Evolutionary conservation across 176 grass and related monocot species (phyloP).

Genomic region (Ensete ventricosum): DNA sequence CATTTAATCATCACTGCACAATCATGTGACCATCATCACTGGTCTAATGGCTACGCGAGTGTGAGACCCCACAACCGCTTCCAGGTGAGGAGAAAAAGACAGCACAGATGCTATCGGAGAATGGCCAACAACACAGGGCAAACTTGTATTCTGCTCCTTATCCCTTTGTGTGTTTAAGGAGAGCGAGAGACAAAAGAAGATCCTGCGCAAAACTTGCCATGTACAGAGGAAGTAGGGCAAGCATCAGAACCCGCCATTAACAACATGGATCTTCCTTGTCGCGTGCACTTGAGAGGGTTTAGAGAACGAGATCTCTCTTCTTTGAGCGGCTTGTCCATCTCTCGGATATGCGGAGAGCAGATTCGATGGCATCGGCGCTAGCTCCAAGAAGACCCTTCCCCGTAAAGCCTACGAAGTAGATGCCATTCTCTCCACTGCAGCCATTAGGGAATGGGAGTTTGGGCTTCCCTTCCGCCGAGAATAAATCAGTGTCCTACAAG

Average conservation of each 20-base stretch:
- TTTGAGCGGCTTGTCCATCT: slow-evolving; percentile 28
- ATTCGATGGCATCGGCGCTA: slow-evolving; percentile 49
- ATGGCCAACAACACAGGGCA: too few species aligned
- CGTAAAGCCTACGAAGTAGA: slow-evolving; percentile 86
- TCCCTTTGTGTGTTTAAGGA: neutral
- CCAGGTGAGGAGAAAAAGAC: neutral
- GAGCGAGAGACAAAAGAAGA: slow-evolving; percentile 3
- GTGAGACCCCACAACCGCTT: too few species aligned
- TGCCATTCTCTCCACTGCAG: slow-evolving; percentile 58
- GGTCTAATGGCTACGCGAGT: neutral
- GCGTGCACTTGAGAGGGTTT: neutral
- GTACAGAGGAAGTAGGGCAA: neutral
- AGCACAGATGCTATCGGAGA: neutral
- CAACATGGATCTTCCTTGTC: neutral
- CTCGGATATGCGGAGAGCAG: slow-evolving; percentile 64
- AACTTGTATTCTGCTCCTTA: neutral
- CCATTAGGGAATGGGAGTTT: slow-evolving; percentile 33
- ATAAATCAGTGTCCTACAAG: slow-evolving; percentile 41
- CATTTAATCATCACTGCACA: slow-evolving; percentile 6
- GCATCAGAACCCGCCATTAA: neutral
- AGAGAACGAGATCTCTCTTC: neutral
- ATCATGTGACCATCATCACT: slow-evolving; percentile 7
- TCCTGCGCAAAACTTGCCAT: neutral
- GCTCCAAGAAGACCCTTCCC: slow-evolving; percentile 67
- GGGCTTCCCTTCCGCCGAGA: slow-evolving; percentile 63